phyloP scores from a whole-genome alignment of 2,329 filamentous ascomycete species.

The Dactylonectria estremocensis region DNA sequence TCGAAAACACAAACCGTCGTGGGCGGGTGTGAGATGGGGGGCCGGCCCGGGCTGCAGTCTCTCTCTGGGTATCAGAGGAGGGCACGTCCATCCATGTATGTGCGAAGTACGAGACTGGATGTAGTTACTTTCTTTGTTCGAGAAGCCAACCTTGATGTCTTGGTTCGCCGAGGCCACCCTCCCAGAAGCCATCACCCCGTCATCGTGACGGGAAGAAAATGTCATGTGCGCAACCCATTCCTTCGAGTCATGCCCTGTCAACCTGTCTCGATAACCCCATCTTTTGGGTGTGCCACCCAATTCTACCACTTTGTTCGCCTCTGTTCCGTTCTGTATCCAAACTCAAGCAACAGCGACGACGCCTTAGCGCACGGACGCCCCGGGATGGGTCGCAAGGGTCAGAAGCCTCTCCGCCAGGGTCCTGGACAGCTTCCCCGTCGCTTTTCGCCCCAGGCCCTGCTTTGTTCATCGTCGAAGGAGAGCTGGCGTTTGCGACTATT shows the following conservation, averaged over 20 bases:
- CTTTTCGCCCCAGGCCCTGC: slow-evolving; percentile 12
- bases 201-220: background rate
- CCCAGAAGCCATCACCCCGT: background rate
- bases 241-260: background rate
- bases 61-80: background rate
- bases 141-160: slow-evolving; percentile 2
- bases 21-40: slow-evolving; percentile 19
- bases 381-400: slow-evolving; percentile 29
- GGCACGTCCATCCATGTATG: background rate
- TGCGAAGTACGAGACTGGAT: background rate
- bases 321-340: background rate
- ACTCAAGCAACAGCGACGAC: background rate
- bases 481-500: slow-evolving; percentile 11
- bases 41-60: slow-evolving; percentile 14
- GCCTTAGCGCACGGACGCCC: slow-evolving; percentile 28
- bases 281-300: background rate
- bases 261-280: background rate
- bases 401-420: slow-evolving; percentile 28
- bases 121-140: slow-evolving; percentile 2
- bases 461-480: slow-evolving; percentile 8
- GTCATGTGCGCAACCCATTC: background rate
- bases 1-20: slow-evolving; percentile 8
- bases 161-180: slow-evolving; percentile 1
- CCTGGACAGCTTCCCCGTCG: slow-evolving; percentile 19
- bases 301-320: too few species aligned